Conservation (phyloP, 495 filamentous ascomycete species). For the Xylaria acuta region DNA sequence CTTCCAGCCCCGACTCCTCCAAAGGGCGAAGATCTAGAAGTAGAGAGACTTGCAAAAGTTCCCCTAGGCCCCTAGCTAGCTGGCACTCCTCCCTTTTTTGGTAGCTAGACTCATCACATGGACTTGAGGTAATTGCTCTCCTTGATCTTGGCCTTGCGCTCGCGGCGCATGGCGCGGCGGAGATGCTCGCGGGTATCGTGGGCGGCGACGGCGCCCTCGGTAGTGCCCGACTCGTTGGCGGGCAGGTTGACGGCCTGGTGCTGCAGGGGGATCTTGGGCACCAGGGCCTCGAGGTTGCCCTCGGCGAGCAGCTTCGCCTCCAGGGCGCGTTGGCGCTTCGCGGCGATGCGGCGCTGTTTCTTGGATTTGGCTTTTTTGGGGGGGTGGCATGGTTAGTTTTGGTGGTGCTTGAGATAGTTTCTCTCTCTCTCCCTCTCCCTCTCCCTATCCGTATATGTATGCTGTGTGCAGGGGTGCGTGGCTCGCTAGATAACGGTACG, state of each 20-base stretch:
- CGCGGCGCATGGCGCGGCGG: conserved; percentile 70
- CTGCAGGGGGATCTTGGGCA: conserved; percentile 78
- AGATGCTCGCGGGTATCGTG: conserved; percentile 67
- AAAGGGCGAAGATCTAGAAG: not conserved
- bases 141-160: conserved; percentile 81
- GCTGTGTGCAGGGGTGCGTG: not conserved
- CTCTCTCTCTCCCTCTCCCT: not conserved
- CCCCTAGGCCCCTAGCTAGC: not conserved
- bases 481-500: not conserved
- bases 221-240: conserved; percentile 61
- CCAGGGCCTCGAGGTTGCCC: conserved; percentile 67
- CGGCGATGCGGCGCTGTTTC: conserved; percentile 73
- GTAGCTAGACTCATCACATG: conserved; percentile 56
- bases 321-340: conserved; percentile 65
- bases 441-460: not conserved
- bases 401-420: not conserved
- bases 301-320: conserved; percentile 70
- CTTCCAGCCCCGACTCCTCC: not conserved
- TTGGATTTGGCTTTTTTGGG: conserved; percentile 72
- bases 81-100: not conserved
- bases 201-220: conserved; percentile 63
- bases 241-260: conserved; percentile 88
- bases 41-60: not conserved
- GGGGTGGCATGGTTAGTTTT: conserved; percentile 5
- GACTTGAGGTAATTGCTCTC: conserved; percentile 91